Conservation (phyloP, 2,329 filamentous ascomycete genomes). For the Beauveria varroae region DNA sequence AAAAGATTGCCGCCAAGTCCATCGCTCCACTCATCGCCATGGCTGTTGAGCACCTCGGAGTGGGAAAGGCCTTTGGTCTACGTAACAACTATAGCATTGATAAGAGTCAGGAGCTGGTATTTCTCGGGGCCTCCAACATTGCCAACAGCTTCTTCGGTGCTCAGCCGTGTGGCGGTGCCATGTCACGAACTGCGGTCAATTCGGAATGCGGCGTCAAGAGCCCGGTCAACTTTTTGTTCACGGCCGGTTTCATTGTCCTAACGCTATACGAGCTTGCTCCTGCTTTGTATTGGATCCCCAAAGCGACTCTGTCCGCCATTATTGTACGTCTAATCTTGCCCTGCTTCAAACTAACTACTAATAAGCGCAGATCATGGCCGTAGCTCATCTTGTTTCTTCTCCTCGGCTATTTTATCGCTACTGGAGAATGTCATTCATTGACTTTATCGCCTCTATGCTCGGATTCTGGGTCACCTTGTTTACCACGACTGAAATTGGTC, state of each 20-base stretch:
- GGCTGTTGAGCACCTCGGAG: conserved; percentile 55
- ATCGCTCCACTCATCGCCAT: conserved; percentile 56
- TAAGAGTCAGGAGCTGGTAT: conserved; percentile 58
- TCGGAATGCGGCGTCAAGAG: conserved; percentile 55
- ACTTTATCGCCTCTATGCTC: conserved; percentile 56
- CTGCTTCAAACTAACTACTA: neutral
- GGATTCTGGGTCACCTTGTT: conserved; percentile 59
- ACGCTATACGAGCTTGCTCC: conserved; percentile 54
- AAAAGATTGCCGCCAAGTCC: conserved; percentile 44
- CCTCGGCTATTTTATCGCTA: conserved; percentile 54
- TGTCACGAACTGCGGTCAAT: conserved; percentile 62
- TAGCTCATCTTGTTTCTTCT: conserved; percentile 53
- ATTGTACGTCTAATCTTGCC: conserved; percentile 33
- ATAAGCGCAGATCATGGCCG: conserved; percentile 46
- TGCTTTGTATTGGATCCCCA: conserved; percentile 61
- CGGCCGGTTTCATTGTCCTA: conserved; percentile 52
- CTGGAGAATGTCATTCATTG: conserved; percentile 57
- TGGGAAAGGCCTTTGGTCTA: conserved; percentile 55
- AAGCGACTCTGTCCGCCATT: conserved; percentile 56
- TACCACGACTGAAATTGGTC: conserved; percentile 51
- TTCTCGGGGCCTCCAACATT: conserved; percentile 54
- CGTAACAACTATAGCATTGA: conserved; percentile 57
- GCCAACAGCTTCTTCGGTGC: conserved; percentile 58
- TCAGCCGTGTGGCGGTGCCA: conserved; percentile 57
- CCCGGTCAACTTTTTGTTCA: conserved; percentile 53